Conservation (phyloP, 768 basidiomycete species). For the Ramaria rubella region DNA sequence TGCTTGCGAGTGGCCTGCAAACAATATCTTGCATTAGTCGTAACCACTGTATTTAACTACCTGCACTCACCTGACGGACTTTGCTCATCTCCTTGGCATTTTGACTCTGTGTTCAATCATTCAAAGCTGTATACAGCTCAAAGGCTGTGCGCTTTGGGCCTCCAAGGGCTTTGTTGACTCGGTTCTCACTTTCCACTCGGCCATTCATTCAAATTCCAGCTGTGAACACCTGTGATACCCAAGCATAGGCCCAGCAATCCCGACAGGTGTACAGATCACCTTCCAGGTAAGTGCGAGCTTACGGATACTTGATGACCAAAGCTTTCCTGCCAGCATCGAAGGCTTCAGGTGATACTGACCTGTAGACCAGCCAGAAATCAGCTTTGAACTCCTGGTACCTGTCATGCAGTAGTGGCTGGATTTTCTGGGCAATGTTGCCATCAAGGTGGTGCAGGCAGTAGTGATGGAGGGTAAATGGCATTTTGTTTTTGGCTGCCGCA, state of each 20-base stretch:
- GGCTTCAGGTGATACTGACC: conserved; percentile 26
- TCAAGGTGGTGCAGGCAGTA: conserved; percentile 29
- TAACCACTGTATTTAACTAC: not conserved
- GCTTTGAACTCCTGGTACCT: conserved; percentile 10
- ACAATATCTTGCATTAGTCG: too few relatives aligned
- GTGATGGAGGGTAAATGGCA: conserved; percentile 21
- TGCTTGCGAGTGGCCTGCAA: conserved; percentile 22
- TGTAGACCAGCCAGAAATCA: conserved; percentile 27
- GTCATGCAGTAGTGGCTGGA: conserved; percentile 10
- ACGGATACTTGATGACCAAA: conserved; percentile 9
- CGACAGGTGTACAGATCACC: conserved; percentile 23
- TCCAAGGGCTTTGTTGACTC: too few relatives aligned
- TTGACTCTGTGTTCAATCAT: conserved; percentile 20
- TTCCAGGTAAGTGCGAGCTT: conserved; percentile 22
- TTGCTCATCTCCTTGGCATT: conserved; percentile 15
- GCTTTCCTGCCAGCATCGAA: not conserved
- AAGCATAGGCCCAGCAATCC: too few relatives aligned
- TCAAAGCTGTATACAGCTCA: too few relatives aligned
- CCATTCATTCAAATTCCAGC: too few relatives aligned
- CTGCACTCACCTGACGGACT: conserved; percentile 5
- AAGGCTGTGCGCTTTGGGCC: too few relatives aligned
- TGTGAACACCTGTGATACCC: conserved; percentile 24
- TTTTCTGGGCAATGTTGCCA: conserved; percentile 22
- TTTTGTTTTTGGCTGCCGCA: conserved; percentile 12
- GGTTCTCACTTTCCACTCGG: too few relatives aligned